Evolutionary conservation across 371 early-diverging fungal genomes (phyloP), one percentile per base, ranked within the genome.

Genomic region (Cokeromyces recurvatus): DNA sequence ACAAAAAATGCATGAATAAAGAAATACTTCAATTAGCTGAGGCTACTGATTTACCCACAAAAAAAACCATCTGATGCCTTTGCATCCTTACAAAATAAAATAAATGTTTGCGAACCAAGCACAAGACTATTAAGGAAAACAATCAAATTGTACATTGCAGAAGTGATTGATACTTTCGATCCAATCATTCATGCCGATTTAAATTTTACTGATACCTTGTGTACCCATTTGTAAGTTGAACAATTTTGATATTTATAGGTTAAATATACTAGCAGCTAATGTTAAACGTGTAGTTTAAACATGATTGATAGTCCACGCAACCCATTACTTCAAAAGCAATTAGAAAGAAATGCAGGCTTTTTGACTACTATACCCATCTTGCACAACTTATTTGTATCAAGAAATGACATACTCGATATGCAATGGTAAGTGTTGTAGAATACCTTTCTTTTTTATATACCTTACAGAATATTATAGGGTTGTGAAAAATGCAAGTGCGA

Each of bases 171-270:
- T 35, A 23, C 25, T 36, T 46, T 46, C 37, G 46, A 46, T 35
- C 46, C 37, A 23, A 25, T 35, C 35, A 15, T 46, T 46, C 35
- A 46, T 37, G 46, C 46, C 23, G 35, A 46, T 36, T 37, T 46
- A 35, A 46, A 24, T 46, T 46, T 46, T 46, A 46, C 36, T 35
- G 24, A 46, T 36, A 37, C 22, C 24, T 24, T 46, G 16, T 34
- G 24, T 27, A 46, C 46, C 27, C 37, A 46, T 46, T 46, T 46
- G 46, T 46, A 37, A 35, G 46, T 37, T 37, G 46, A 43, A 43
- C 32, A 43, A 29, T 43, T 31, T 43, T 43, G 16, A 43, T 40
- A 23, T 40, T 17, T 43, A 31, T 31, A 15, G 32, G 43, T 31
- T 43, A 40, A 40, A 24, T 19, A 22, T 40, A 7, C 15, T 10